Evolutionary conservation across 1,284 basidiomycete genomes (phyloP), one percentile per base, ranked within the genome.

Genomic region (Fomes fomentarius): DNA sequence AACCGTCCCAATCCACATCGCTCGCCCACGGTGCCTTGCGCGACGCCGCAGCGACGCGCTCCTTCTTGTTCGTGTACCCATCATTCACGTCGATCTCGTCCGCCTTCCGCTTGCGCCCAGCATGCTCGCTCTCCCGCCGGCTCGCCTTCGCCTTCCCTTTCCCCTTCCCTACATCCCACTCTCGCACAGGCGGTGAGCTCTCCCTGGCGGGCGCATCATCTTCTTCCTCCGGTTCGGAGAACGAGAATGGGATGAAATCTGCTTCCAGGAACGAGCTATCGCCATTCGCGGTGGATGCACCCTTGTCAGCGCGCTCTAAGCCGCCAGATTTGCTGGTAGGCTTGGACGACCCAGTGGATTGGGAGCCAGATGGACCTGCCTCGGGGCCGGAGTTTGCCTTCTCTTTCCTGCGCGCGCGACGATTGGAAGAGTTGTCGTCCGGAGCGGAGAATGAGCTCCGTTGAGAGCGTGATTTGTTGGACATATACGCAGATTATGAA

Each of bases 1-100:
- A 91, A 14, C 70, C 68, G n/a, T 89, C 81, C 89, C 91, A 93
- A 60, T 93, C 83, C 4, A 95, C 82, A n/a, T 83, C 75, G 15
- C 75, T 74, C 3, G 87, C 76, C 95, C 95, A 97, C 3, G 94
- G 94, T 17, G 89, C 84, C 63, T 80, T 81, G 50, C 85, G 80
- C 15, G 82, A 81, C 6, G 78, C 73, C 4, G 82, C 83, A 58
- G 83, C 78, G 56, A 77, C 63, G 52, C 85, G 75, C 66, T 87
- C 81, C 67, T 81, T 83, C 70, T 82, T 82, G 72, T 74, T 83
- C 52, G 74, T 72, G 61, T 80, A 80, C 9, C 74, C 77, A 58
- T 80, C 84, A 63, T 76, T 74, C 37, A 69, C 72, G 58, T 83
- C 82, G 47, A 74, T 70, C 58, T 72, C 74, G 63, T 74, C 80